Evolutionary conservation across 2,329 filamentous ascomycete genomes (phyloP), one percentile per base, ranked within the genome.

Genomic region (Leptoxyphium fumago): DNA sequence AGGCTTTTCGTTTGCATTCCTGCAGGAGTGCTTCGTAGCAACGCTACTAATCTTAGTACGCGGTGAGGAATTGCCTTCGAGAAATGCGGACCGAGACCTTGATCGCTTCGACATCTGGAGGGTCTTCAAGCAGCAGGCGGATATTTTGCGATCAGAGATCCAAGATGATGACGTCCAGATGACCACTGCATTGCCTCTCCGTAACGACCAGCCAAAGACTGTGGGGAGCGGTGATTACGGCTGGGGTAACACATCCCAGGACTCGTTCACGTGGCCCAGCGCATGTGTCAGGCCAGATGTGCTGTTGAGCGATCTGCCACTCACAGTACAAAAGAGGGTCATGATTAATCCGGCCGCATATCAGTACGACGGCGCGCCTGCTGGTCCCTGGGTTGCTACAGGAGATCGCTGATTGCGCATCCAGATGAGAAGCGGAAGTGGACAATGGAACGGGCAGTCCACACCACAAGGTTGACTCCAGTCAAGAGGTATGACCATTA

Each of bases 1-100:
- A 15, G 69, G 69, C 10, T 82, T 82, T 59, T 78, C 74, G 49
- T 82, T 82, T 54, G 78, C 78, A 0, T 82, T 82, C 53, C 70
- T 82, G 60, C 77, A 82, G 53, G 79, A 82, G 56, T 77, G 75
- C 0, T 82, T 82, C 51, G 75, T 82, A 0, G 75, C 77, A 0
- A 71, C 75, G 1, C 57, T 82, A 43, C 62, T 82, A 29, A 69
- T 70, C 2, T 72, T 82, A 41, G 78, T 75, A 0, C 51, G 56
- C 3, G 39, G 41, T 11, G 52, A 54, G 11, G 5, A 61, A 13
- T 13, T 36, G 9, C 13, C 13, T 36, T 13, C 32, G 5, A 5
- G 11, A 13, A 36, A 9, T 15, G 11, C 32, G 9, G 36, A 44
- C 10, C 59, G 64, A 8, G 61, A 64, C 39, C 53, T 78, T 38